Base-by-base conservation (phyloP, 2,329 filamentous ascomycete genomes). In the Exophiala dermatitidis region DNA sequence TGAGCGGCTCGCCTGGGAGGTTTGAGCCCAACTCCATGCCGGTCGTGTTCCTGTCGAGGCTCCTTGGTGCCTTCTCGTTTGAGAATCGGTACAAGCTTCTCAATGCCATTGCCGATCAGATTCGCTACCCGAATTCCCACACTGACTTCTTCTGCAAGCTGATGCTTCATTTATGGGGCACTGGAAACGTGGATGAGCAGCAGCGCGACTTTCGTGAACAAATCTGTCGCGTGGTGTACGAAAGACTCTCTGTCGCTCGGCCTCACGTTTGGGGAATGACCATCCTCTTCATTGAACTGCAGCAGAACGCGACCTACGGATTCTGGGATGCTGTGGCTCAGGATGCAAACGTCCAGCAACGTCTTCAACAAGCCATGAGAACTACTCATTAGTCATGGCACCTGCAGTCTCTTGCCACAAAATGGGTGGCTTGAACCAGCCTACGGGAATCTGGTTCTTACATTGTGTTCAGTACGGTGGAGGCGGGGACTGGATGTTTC, bases 221-320 rank as follows among this genome's bases (percentile, higher is more conserved):
- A 68, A 91, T 98, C 54, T 88, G 89, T 48, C 83, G 91, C 44
- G 83, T 96, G 28, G 75, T 98, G 43, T 77, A 96, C 36, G 93
- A 98, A 76, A 83, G 93, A 46, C 76, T 96, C 44, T 81, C 94
- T 55, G 86, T 89, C 26, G 89, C 88, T 68, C 89, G 90, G 73
- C 91, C 91, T 48, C 91, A 97, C 68, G 91, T 94, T 12, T 97
- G 91, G 91, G 94, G 94, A 8, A 74, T 98, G 41, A 84, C 96
- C 67, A 84, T 90, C 58, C 91, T 90, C 34, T 79, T 95, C 57
- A 74, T 93, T 59, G 93, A 97, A 73, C 79, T 98, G 53, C 77
- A 95, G 62, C 94, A 95, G 76, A 96, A 95, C 68, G 84, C 87
- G 50, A 88, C 84, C 66, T 94, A 91, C 70, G 83, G 83, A 66